Evolutionary conservation across 2,329 filamentous ascomycete genomes (phyloP).

Genomic region (Cucurbitaria berberidis): DNA sequence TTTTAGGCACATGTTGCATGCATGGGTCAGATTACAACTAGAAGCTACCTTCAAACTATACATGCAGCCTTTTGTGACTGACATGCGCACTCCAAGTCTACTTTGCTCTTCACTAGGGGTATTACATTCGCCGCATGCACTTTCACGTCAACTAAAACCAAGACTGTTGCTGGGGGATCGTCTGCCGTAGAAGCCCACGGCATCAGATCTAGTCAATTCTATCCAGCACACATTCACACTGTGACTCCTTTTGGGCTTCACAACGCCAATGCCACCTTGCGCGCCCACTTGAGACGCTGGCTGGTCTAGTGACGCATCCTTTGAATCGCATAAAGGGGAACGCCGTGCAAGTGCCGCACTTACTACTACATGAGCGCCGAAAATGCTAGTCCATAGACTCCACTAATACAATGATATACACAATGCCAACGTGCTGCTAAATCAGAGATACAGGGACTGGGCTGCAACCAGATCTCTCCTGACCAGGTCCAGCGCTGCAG

Average conservation of each 20-base stretch:
- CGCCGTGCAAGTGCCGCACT: constrained; percentile 22
- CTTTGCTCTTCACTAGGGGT: too few relatives aligned
- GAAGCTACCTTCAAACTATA: too few relatives aligned
- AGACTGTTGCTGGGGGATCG: constrained; percentile 28
- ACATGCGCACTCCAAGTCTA: too few relatives aligned
- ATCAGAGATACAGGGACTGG: constrained; percentile 81
- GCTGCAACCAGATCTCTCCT: constrained; percentile 93
- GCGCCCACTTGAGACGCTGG: constrained; percentile 20
- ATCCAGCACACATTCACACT: constrained; percentile 26
- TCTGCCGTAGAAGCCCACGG: constrained; percentile 21
- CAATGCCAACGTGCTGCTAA: constrained; percentile 2
- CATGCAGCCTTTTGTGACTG: too few relatives aligned
- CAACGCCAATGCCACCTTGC: constrained; percentile 26
- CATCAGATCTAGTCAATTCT: constrained; percentile 41
- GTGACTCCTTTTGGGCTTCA: constrained; percentile 17
- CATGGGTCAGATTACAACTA: too few relatives aligned
- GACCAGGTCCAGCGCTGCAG: constrained; percentile 82
- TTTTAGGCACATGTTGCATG: too few relatives aligned
- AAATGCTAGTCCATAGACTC: constrained; percentile 20
- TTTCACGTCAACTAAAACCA: neutral
- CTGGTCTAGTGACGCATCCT: constrained; percentile 20
- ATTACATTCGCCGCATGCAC: neutral
- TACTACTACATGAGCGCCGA: constrained; percentile 19
- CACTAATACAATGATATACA: constrained; percentile 23
- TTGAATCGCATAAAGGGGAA: constrained; percentile 19